phyloP scores from a whole-genome alignment of 305 asterid species.

The Coffea humblotiana region DNA sequence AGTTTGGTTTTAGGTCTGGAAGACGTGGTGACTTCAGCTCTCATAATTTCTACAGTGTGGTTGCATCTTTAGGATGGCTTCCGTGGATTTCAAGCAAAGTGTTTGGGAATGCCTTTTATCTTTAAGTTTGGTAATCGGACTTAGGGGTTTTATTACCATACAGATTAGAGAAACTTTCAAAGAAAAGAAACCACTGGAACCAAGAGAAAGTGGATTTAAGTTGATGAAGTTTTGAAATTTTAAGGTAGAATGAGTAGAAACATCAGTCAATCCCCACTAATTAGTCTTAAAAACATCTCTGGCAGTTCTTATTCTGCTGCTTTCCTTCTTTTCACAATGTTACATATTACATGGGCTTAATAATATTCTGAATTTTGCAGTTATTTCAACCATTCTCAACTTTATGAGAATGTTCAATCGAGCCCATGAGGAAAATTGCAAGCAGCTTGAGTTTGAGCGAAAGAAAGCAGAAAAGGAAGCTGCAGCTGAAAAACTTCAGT shows the following conservation, averaged over 20 bases:
- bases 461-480: conserved; percentile 96
- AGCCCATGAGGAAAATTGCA: conserved; percentile 82
- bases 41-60: not conserved
- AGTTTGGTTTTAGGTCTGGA: not conserved
- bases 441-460: conserved; percentile 73
- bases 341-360: not conserved
- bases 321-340: not conserved
- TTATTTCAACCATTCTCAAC: conserved; percentile 65
- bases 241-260: not conserved
- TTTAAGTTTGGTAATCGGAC: not conserved
- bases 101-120: not conserved
- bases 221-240: not conserved
- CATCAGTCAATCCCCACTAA: not conserved
- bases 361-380: conserved; percentile 37
- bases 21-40: not conserved
- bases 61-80: not conserved
- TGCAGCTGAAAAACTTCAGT: conserved; percentile 49
- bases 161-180: not conserved
- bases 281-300: not conserved
- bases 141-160: not conserved
- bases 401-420: conserved; percentile 82
- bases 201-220: not conserved
- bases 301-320: not conserved
- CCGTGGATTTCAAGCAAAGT: not conserved
- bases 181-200: not conserved